phyloP scores from a whole-genome alignment of 108 stramenopile species.

The Skeletonema menzelii region DNA sequence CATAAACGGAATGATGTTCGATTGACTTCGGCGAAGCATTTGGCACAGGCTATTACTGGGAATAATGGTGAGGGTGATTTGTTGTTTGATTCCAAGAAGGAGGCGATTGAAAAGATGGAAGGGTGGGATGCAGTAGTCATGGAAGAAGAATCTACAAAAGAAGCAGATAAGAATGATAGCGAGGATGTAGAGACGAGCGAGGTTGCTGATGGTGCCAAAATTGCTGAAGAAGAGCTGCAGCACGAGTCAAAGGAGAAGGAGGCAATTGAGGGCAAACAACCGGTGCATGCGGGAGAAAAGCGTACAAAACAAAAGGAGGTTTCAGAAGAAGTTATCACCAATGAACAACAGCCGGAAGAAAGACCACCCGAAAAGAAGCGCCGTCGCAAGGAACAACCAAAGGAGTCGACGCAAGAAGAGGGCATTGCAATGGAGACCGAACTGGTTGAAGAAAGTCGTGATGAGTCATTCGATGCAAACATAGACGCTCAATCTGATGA shows the following conservation, averaged over 20 bases:
- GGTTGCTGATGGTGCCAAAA: not conserved
- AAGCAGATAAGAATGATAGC: not conserved
- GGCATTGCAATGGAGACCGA: conserved; percentile 7
- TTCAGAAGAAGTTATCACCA: not conserved
- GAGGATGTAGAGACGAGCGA: not conserved
- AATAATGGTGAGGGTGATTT: conserved; percentile 33
- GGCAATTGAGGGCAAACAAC: not conserved
- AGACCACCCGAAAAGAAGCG: conserved; percentile 13
- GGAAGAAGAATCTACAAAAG: not conserved
- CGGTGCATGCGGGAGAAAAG: conserved; percentile 1
- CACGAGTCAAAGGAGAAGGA: not conserved
- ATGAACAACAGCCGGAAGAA: conserved; percentile 1
- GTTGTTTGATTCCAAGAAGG: conserved; percentile 32
- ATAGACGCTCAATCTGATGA: conserved; percentile 21
- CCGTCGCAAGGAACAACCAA: conserved; percentile 14
- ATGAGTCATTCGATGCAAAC: not conserved
- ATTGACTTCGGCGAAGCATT: conserved; percentile 45
- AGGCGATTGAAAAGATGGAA: conserved; percentile 25
- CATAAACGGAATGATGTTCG: conserved; percentile 14
- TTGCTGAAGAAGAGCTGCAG: not conserved
- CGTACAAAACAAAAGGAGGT: not conserved
- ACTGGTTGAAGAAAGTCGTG: conserved; percentile 2
- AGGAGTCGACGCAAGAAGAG: not conserved
- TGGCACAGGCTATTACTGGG: conserved; percentile 48
- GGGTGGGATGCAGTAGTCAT: conserved; percentile 15